phyloP scores from a whole-genome alignment of 768 basidiomycete genomes.

The Leccinellum luteum region DNA sequence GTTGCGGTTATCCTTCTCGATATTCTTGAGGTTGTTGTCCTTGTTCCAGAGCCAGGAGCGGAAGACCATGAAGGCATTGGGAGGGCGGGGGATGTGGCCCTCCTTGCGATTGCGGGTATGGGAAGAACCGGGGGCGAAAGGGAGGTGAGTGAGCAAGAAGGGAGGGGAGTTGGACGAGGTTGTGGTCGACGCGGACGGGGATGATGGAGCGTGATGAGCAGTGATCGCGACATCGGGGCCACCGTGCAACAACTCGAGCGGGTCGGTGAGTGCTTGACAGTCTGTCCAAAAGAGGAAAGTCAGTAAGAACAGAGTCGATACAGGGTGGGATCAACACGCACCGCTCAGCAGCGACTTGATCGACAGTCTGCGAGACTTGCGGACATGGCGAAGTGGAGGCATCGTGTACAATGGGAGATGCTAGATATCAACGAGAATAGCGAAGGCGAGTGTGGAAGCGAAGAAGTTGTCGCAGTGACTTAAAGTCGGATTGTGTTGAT shows the following conservation, averaged over 20 bases:
- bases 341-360: slow-evolving; percentile 37
- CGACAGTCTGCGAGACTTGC: slow-evolving; percentile 46
- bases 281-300: slow-evolving; percentile 35
- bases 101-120: slow-evolving; percentile 40
- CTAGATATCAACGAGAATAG: neutral
- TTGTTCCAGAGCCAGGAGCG: slow-evolving; percentile 65
- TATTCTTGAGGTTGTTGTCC: slow-evolving; percentile 43
- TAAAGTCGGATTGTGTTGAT: slow-evolving; percentile 1
- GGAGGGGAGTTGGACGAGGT: slow-evolving; percentile 17
- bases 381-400: slow-evolving; percentile 33
- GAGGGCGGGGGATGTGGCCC: slow-evolving; percentile 68
- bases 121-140: slow-evolving; percentile 34
- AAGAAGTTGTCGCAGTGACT: neutral
- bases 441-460: neutral
- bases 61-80: slow-evolving; percentile 86
- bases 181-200: slow-evolving; percentile 17
- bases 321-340: slow-evolving; percentile 25
- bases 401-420: slow-evolving; percentile 17
- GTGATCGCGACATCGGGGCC: slow-evolving; percentile 12
- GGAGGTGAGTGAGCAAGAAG: slow-evolving; percentile 24
- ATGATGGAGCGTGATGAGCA: slow-evolving; percentile 1
- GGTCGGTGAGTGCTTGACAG: slow-evolving; percentile 19
- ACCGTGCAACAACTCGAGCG: slow-evolving; percentile 23
- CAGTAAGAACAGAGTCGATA: slow-evolving; percentile 25
- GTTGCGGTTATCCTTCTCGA: slow-evolving; percentile 69